phyloP scores from a whole-genome alignment of 176 grass and related monocot genomes.

The Pontederia crassipes region DNA sequence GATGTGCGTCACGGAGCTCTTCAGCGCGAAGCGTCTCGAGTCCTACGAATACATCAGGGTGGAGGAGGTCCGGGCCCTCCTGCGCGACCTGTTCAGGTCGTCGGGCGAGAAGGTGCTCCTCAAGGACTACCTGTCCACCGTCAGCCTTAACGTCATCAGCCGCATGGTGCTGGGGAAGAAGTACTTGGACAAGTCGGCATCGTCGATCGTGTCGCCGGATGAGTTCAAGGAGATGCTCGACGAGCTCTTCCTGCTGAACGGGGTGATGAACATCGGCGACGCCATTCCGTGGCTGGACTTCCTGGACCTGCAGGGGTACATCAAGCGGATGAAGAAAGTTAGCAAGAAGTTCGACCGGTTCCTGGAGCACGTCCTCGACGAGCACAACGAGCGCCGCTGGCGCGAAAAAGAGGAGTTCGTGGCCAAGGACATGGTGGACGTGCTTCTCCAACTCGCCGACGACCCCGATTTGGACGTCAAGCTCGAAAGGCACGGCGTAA shows the following conservation, averaged over 20 bases:
- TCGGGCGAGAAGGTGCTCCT: slow-evolving; percentile 24
- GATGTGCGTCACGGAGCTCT: slow-evolving; percentile 55
- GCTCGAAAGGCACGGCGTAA: slow-evolving; percentile 47
- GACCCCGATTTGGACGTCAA: slow-evolving; percentile 57
- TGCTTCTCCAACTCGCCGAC: slow-evolving; percentile 59
- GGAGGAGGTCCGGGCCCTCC: slow-evolving; percentile 29
- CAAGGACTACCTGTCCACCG: slow-evolving; percentile 58
- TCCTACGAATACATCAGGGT: slow-evolving; percentile 35
- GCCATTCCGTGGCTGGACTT: slow-evolving; percentile 74
- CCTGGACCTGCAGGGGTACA: slow-evolving; percentile 75
- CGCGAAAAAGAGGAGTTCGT: slow-evolving; percentile 44
- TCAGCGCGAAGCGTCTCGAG: slow-evolving; percentile 34
- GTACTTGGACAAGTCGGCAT: slow-evolving; percentile 34
- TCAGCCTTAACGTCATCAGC: slow-evolving; percentile 75
- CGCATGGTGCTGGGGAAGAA: slow-evolving; percentile 89
- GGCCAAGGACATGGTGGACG: slow-evolving; percentile 80
- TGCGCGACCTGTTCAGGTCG: slow-evolving; percentile 6
- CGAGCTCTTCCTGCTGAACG: slow-evolving; percentile 83
- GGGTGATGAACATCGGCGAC: slow-evolving; percentile 89
- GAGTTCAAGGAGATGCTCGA: slow-evolving; percentile 94
- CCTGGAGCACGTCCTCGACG: slow-evolving; percentile 71
- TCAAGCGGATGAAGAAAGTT: slow-evolving; percentile 77
- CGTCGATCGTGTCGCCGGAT: slow-evolving; percentile 38
- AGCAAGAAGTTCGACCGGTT: slow-evolving; percentile 67
- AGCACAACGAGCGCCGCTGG: slow-evolving; percentile 45